phyloP scores from a whole-genome alignment of 352 stramenopile species.

The Poterioochromonas sp. region DNA sequence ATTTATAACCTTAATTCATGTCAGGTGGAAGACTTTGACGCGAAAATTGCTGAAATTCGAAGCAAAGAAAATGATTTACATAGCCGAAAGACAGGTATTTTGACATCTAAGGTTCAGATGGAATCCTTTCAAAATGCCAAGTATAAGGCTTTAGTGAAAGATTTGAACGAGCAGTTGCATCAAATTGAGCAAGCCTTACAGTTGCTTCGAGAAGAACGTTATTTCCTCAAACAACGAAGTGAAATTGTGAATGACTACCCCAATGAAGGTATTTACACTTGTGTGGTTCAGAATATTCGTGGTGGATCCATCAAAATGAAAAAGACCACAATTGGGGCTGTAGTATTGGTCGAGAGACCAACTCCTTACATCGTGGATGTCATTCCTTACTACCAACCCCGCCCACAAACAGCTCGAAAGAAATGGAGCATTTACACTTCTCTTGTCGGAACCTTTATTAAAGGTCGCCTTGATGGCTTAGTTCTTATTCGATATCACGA shows the following conservation, averaged over 20 bases:
- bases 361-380: neutral
- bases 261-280: conserved; percentile 28
- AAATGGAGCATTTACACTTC: conserved; percentile 28
- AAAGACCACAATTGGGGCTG: neutral
- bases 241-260: neutral
- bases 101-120: conserved; percentile 7
- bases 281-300: conserved; percentile 10
- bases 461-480: neutral
- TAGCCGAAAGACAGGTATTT: neutral
- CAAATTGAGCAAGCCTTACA: neutral
- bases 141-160: neutral
- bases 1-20: neutral
- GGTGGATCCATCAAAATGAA: neutral
- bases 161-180: neutral
- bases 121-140: neutral
- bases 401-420: neutral
- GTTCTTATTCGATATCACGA: conserved; percentile 4
- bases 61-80: neutral
- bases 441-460: neutral
- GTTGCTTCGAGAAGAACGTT: neutral
- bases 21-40: neutral
- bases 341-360: conserved; percentile 16
- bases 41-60: neutral
- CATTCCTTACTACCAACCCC: neutral
- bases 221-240: neutral